Conservation (phyloP, 164 flowering plant genomes). For the Vitis rupestris region DNA sequence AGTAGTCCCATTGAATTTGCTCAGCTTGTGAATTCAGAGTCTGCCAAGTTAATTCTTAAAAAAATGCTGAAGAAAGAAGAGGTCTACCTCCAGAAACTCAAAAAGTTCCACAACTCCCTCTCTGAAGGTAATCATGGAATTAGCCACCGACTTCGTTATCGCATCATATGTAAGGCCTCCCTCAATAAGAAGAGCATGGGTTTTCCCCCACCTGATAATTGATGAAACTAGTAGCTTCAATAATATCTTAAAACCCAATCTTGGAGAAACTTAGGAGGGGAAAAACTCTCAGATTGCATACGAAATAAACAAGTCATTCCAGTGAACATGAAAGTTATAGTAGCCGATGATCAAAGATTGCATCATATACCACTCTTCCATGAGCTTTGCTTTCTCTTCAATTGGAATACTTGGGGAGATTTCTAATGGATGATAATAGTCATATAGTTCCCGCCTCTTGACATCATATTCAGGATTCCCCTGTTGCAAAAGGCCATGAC, state of each 20-base stretch:
- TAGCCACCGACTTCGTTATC: slow-evolving; percentile 69
- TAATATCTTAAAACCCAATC: not conserved
- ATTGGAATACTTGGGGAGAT: slow-evolving; percentile 71
- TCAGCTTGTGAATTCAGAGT: too few relatives aligned
- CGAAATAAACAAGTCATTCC: too few relatives aligned
- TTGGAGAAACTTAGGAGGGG: not conserved
- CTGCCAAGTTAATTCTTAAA: too few relatives aligned
- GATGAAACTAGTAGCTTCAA: too few relatives aligned
- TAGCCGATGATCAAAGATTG: not conserved
- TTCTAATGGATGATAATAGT: slow-evolving; percentile 87
- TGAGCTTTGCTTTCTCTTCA: slow-evolving; percentile 86
- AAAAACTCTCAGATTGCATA: not conserved
- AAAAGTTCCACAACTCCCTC: slow-evolving; percentile 87
- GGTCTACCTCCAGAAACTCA: slow-evolving; percentile 76
- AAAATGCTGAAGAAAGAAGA: not conserved
- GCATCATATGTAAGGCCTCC: slow-evolving; percentile 86
- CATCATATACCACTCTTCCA: slow-evolving; percentile 85
- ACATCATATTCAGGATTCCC: slow-evolving; percentile 78
- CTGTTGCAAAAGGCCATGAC: slow-evolving; percentile 85
- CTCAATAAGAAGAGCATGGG: slow-evolving; percentile 83
- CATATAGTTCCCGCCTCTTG: slow-evolving; percentile 69
- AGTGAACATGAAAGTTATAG: too few relatives aligned
- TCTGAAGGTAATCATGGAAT: slow-evolving; percentile 72
- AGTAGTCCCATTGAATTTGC: too few relatives aligned
- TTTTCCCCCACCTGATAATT: slow-evolving; percentile 79